Evolutionary conservation across 2,329 filamentous ascomycete genomes (phyloP), one percentile per base, ranked within the genome.

Genomic region (Pyrenochaeta sp.): DNA sequence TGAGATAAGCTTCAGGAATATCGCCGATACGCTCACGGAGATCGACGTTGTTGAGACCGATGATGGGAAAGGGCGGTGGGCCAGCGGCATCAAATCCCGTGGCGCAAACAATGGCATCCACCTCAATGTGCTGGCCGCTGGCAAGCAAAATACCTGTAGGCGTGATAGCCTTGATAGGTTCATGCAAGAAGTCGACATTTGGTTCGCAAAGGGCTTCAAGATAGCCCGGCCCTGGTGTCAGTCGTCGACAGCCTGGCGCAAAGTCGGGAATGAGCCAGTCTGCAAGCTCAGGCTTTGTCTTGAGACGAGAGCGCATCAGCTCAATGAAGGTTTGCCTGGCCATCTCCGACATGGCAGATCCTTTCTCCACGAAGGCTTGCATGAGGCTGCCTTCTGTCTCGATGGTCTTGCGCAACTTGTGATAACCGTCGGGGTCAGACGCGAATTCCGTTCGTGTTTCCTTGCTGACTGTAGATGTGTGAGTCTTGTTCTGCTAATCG

Each of bases 201-300:
- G 60, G 52, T 10, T 71, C 22, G 5, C 60, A 53, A 7, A 76
- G 60, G 4, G 77, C 74, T 53, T 79, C 74, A 7, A 80, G 70
- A 50, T 76, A 78, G 8, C 73, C 73, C 50, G 77, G 74, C 1
- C 76, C 76, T 1, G 73, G 74, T 2, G 72, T 75, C 32, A 75
- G 61, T n/a, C 73, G 36, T 5, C 73, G 61, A 42, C 63, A 50
- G 4, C 44, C 48, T 3, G 41, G 30, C 0, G 68, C 53, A 45
- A 74, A 75, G 10, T 48, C 48, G 1, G 73, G 73, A 30, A 69
- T 61, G 4, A 75, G 49, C 37, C 54, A 54, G 14, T 70, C 63
- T 39, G 65, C 69, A 38, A 71, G 65, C 10, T 72, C 55, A 0
- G 68, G 68, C 13, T 64, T 60, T 35, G 57, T 58, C 11, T 50